A percentile compares a stretch with the other conserved stretches of the same genome.
Evolutionary conservation across 2,329 filamentous ascomycete species (phyloP).

Genomic region (Escovopsis sp.): DNA sequence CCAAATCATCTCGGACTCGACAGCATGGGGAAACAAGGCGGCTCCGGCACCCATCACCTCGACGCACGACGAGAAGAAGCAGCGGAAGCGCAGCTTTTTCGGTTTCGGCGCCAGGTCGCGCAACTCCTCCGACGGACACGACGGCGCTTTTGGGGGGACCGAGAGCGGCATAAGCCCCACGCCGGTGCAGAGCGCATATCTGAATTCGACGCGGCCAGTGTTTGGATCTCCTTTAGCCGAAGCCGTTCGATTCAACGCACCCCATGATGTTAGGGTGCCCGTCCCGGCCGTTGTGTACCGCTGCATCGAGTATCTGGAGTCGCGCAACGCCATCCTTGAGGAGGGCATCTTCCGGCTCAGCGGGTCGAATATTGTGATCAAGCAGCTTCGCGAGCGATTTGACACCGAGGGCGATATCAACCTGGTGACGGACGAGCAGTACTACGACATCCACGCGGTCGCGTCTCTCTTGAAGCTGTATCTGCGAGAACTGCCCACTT

Average conservation of each 20-base stretch:
- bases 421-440: conserved; percentile 65
- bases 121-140: conserved; percentile 42
- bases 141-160: conserved; percentile 37
- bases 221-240: conserved; percentile 80
- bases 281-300: conserved; percentile 89
- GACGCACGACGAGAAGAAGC: conserved; percentile 58
- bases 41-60: conserved; percentile 30
- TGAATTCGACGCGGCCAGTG: conserved; percentile 49
- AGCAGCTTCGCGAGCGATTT: conserved; percentile 79
- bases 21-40: conserved; percentile 76
- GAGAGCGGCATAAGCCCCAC: conserved; percentile 30
- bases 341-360: conserved; percentile 95
- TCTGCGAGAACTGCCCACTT: conserved; percentile 78
- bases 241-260: conserved; percentile 68
- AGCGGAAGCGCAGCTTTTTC: conserved; percentile 66
- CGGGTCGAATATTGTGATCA: conserved; percentile 92
- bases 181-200: conserved; percentile 25
- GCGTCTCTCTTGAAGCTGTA: conserved; percentile 91
- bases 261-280: conserved; percentile 55
- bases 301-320: conserved; percentile 82
- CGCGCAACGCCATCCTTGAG: conserved; percentile 66
- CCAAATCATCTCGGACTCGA: conserved; percentile 65
- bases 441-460: conserved; percentile 91
- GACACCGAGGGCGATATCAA: conserved; percentile 88
- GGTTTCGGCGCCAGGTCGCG: conserved; percentile 49